Conservation (phyloP, 805 yeast species). For the Candida ipomoeae region DNA sequence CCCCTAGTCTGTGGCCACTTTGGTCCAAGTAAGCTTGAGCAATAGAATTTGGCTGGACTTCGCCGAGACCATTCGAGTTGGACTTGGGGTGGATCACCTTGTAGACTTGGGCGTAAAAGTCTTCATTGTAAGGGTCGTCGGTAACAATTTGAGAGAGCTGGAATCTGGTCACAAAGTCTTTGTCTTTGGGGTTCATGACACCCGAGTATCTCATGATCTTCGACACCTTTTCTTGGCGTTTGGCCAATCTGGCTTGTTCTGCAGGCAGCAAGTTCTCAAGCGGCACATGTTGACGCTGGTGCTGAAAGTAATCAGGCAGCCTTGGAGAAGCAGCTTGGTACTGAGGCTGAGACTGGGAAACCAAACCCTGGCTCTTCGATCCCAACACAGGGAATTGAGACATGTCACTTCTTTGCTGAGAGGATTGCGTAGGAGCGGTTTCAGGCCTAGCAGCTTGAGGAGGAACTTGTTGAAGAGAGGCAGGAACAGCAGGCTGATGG, state of each 20-base stretch:
- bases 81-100: conserved; percentile 50
- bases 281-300: conserved; percentile 18
- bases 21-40: conserved; percentile 90
- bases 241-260: conserved; percentile 62
- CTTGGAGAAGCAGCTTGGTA: not conserved
- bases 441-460: conserved; percentile 8
- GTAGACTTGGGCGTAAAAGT: conserved; percentile 91
- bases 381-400: conserved; percentile 58
- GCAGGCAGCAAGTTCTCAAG: conserved; percentile 55
- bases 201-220: conserved; percentile 81
- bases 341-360: conserved; percentile 7
- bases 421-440: not conserved
- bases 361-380: conserved; percentile 29
- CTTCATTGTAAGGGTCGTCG: conserved; percentile 96
- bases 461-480: conserved; percentile 1
- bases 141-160: conserved; percentile 94
- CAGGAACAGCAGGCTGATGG: conserved; percentile 3
- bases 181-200: conserved; percentile 95
- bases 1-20: conserved; percentile 87
- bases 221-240: conserved; percentile 70
- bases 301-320: conserved; percentile 15
- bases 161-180: conserved; percentile 89
- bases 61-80: conserved; percentile 10
- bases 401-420: conserved; percentile 22
- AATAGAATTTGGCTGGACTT: conserved; percentile 61